Evolutionary conservation across 1,284 basidiomycete species (phyloP).

Genomic region (Sanghuangporus baumii): DNA sequence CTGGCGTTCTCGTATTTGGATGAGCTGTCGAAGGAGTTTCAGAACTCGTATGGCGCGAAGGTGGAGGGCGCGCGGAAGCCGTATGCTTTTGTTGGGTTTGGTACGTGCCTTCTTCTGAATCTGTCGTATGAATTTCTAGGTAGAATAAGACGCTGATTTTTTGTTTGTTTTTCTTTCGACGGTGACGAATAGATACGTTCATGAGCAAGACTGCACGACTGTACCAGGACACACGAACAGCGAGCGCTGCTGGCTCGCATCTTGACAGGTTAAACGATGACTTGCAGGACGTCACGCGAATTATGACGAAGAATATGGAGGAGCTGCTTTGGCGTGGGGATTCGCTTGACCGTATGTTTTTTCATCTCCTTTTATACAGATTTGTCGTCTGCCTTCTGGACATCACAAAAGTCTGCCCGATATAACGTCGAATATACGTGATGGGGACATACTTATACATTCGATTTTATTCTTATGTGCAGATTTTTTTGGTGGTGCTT

Average conservation of each 20-base stretch:
- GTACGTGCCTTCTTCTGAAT: constrained; percentile 41
- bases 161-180: background rate
- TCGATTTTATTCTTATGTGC: too few relatives aligned
- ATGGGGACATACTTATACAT: too few relatives aligned
- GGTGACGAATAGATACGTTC: constrained; percentile 73
- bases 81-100: constrained; percentile 95
- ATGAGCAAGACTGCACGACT: constrained; percentile 96
- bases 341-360: constrained; percentile 81
- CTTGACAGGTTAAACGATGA: constrained; percentile 93
- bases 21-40: constrained; percentile 95
- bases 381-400: too few relatives aligned
- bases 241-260: constrained; percentile 63
- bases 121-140: too few relatives aligned
- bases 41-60: constrained; percentile 84
- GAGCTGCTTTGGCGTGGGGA: constrained; percentile 97
- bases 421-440: too few relatives aligned
- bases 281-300: constrained; percentile 93
- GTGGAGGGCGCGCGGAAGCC: constrained; percentile 83
- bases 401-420: too few relatives aligned
- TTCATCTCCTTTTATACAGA: constrained; percentile 2
- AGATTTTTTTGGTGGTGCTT: too few relatives aligned
- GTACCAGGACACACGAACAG: constrained; percentile 91
- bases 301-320: constrained; percentile 99
- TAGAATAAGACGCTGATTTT: too few relatives aligned
- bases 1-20: constrained; percentile 97